Evolutionary conservation across 2,329 filamentous ascomycete species (phyloP).

Genomic region (Neoscytalidium dimidiatum): DNA sequence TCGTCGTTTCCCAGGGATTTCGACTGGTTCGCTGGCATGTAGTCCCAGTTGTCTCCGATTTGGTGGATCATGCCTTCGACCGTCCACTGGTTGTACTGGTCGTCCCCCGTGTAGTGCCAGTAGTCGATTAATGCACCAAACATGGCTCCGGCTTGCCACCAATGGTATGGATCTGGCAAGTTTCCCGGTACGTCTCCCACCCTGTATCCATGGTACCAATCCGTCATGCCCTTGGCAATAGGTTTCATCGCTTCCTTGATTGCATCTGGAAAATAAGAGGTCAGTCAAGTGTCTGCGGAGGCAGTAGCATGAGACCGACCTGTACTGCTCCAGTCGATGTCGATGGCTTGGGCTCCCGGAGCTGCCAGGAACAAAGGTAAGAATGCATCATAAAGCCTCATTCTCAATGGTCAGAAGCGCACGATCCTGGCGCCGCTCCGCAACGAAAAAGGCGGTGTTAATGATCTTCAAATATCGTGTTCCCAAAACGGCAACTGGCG

Average conservation of each 20-base stretch:
- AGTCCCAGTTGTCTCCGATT: slow-evolving; percentile 37
- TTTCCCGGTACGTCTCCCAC: slow-evolving; percentile 58
- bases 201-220: slow-evolving; percentile 62
- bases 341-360: not conserved
- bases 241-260: slow-evolving; percentile 63
- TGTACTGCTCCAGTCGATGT: slow-evolving; percentile 3
- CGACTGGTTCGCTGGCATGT: slow-evolving; percentile 41
- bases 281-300: not conserved
- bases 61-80: slow-evolving; percentile 24
- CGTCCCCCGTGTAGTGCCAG: slow-evolving; percentile 26
- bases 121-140: slow-evolving; percentile 22
- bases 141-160: slow-evolving; percentile 28
- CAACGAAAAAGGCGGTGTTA: not conserved
- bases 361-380: not conserved
- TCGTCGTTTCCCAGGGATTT: slow-evolving; percentile 52
- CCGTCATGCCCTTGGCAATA: slow-evolving; percentile 47
- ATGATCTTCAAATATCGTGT: not conserved
- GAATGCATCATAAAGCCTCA: not conserved
- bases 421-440: not conserved
- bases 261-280: slow-evolving; percentile 49
- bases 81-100: slow-evolving; percentile 21
- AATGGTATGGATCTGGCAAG: slow-evolving; percentile 31
- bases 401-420: not conserved
- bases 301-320: not conserved
- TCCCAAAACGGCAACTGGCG: not conserved